A percentile compares a stretch with the other conserved stretches of the same genome.
Conservation (phyloP, 345 rosid species). For the Barbarea vulgaris region DNA sequence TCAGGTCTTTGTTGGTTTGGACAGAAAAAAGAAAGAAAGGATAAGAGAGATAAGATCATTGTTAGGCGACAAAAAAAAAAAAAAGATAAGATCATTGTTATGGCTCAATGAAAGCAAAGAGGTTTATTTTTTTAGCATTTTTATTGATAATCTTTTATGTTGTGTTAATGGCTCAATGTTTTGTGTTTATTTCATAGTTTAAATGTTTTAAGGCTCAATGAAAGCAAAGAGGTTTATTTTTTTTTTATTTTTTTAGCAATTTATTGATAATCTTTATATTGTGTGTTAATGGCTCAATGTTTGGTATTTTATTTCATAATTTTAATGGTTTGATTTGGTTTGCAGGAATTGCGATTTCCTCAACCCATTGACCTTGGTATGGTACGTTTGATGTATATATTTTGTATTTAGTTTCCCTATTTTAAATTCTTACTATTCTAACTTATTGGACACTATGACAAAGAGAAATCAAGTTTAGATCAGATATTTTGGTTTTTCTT, state of each 20-base stretch:
- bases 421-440: neutral
- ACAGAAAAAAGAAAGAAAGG: constrained; percentile 4
- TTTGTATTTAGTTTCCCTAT: neutral
- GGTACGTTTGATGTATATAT: constrained; percentile 16
- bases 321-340: neutral
- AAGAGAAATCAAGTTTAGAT: neutral
- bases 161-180: neutral
- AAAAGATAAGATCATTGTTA: neutral
- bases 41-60: neutral
- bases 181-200: neutral
- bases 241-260: neutral
- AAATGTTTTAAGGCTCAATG: constrained; percentile 8
- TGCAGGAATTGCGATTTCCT: constrained; percentile 31
- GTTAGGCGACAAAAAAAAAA: neutral
- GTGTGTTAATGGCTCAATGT: neutral
- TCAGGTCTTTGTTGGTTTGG: constrained; percentile 26
- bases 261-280: neutral
- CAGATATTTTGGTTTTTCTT: neutral
- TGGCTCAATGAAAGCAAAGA: constrained; percentile 24
- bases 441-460: neutral
- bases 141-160: neutral
- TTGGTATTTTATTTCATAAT: neutral
- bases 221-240: constrained; percentile 17
- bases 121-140: neutral
- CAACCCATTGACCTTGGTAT: constrained; percentile 6